phyloP scores from a whole-genome alignment of 2,329 filamentous ascomycete species.

The Neonectria ditissima region DNA sequence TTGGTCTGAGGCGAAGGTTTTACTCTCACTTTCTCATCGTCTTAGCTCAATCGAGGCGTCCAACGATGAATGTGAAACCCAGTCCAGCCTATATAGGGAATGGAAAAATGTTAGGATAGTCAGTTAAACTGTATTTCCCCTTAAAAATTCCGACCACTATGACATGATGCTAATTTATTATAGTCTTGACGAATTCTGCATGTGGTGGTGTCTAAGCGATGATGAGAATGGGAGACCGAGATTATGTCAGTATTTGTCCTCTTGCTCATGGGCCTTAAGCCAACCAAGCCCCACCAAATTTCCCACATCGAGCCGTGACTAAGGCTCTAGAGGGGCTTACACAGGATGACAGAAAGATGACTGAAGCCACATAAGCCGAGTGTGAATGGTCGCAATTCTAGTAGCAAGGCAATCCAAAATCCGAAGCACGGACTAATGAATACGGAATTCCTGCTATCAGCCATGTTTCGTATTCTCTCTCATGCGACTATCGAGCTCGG shows the following conservation, averaged over 20 bases:
- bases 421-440: too few species aligned
- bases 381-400: too few species aligned
- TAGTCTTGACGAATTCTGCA: background rate
- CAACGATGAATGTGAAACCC: too few species aligned
- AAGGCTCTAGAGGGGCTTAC: constrained; percentile 15
- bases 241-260: constrained; percentile 4
- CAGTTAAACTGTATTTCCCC: background rate
- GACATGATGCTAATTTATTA: background rate
- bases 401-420: too few species aligned
- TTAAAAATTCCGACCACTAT: background rate
- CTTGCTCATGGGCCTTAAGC: background rate
- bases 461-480: too few species aligned
- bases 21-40: too few species aligned
- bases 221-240: constrained; percentile 4
- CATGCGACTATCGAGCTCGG: background rate
- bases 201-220: constrained; percentile 1
- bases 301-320: constrained; percentile 12
- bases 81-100: background rate
- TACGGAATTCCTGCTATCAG: too few species aligned
- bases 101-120: background rate
- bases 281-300: constrained; percentile 7
- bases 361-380: background rate
- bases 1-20: too few species aligned
- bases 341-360: constrained; percentile 24
- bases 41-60: too few species aligned